A percentile compares a stretch with the other conserved stretches of the same genome.
phyloP scores from a whole-genome alignment of 2,329 filamentous ascomycete species.

The Aschersonia sp. region DNA sequence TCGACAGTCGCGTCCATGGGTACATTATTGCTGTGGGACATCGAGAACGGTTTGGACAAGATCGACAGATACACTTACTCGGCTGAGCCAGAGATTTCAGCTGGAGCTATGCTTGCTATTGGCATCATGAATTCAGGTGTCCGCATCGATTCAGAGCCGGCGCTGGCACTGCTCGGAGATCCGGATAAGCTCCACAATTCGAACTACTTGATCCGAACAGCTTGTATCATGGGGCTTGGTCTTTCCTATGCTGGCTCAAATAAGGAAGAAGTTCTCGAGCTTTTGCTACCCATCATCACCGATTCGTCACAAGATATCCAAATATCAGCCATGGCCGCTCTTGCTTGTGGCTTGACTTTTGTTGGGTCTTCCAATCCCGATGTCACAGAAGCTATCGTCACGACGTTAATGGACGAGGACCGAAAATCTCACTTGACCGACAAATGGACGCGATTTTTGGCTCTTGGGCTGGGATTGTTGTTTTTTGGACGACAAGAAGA shows the following conservation, averaged over 20 bases:
- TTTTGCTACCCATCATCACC: constrained; percentile 73
- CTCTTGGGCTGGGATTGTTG: constrained; percentile 78
- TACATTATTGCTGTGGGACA: constrained; percentile 84
- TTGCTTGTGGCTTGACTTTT: constrained; percentile 80
- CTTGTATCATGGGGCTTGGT: constrained; percentile 91
- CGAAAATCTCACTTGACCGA: constrained; percentile 82
- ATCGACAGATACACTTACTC: constrained; percentile 91
- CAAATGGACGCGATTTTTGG: constrained; percentile 97
- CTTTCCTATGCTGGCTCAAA: constrained; percentile 90
- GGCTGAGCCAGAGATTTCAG: constrained; percentile 66
- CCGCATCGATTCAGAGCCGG: constrained; percentile 76
- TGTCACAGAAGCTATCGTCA: constrained; percentile 82
- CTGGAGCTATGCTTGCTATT: constrained; percentile 82
- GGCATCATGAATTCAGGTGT: constrained; percentile 95
- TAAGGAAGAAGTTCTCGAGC: constrained; percentile 74
- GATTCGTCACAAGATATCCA: constrained; percentile 86
- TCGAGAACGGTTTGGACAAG: constrained; percentile 81
- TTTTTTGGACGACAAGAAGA: constrained; percentile 97
- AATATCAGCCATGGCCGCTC: constrained; percentile 86
- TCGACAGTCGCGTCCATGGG: constrained; percentile 91
- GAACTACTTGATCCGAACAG: constrained; percentile 63
- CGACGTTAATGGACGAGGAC: constrained; percentile 87
- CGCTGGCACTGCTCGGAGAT: constrained; percentile 73
- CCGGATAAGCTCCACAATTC: constrained; percentile 65
- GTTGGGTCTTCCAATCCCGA: constrained; percentile 87